These are phyloP conservation scores for Phalaenopsis equestris DNA, from an alignment of 106 monocot genomes.

Conservation along the genomic window DNA sequence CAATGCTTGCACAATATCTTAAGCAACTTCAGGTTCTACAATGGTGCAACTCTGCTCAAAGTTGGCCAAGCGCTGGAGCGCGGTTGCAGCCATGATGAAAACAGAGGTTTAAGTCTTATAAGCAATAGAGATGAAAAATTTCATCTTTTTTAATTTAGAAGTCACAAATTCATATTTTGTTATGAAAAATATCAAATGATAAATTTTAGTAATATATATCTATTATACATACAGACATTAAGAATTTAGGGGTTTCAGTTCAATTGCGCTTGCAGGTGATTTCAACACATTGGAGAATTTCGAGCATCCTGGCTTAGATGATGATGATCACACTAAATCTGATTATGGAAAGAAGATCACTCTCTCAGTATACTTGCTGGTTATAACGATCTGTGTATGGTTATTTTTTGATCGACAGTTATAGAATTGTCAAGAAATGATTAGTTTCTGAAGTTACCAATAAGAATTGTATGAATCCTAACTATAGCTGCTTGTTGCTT, in stretches of 20 bases:
- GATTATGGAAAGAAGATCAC: neutral
- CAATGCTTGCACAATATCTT: constrained; percentile 54
- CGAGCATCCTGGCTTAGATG: neutral
- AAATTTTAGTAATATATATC: no score
- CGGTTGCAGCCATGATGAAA: constrained; percentile 41
- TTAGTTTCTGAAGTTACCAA: no score
- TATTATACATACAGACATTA: no score
- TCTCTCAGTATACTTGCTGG: neutral
- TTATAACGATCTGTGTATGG: neutral
- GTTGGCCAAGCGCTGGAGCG: constrained; percentile 31
- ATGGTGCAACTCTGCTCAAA: constrained; percentile 54
- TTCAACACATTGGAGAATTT: constrained; percentile 23
- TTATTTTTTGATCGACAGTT: neutral
- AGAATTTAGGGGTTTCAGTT: neutral
- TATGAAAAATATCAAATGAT: neutral
- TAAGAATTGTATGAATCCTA: no score
- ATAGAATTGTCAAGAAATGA: neutral
- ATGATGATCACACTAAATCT: neutral
- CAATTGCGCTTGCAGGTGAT: constrained; percentile 21
- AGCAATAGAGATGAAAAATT: no score
- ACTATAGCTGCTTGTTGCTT: no score
- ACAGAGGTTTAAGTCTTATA: constrained; percentile 32
- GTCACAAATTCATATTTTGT: neutral
- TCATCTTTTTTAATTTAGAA: neutral
- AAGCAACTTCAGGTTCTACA: constrained; percentile 64